These are phyloP conservation scores for Cryptosporidium andersoni DNA, from an alignment of 169 alveolate species.

Conservation along the genomic window DNA sequence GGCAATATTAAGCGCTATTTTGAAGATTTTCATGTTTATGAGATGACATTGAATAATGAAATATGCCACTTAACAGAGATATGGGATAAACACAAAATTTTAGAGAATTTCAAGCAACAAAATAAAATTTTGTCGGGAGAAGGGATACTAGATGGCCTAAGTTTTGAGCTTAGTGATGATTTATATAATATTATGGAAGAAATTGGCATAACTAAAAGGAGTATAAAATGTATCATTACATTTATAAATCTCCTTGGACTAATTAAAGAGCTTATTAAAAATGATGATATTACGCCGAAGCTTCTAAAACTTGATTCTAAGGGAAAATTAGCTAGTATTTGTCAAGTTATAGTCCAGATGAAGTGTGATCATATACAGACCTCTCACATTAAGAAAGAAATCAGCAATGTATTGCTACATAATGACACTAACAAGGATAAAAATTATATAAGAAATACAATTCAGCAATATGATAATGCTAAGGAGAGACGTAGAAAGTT, in stretches of 20 bases:
- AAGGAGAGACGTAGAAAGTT: conserved; percentile 75
- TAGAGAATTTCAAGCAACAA: conserved; percentile 25
- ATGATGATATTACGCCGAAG: neutral
- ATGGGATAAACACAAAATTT: conserved; percentile 68
- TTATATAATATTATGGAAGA: neutral
- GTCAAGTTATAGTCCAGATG: conserved; percentile 11
- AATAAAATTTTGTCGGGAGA: conserved; percentile 48
- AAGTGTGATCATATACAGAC: neutral
- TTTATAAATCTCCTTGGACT: conserved; percentile 34
- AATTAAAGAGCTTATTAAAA: conserved; percentile 35
- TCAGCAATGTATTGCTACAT: neutral
- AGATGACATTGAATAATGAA: conserved; percentile 70
- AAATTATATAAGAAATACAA: neutral
- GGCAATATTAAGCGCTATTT: conserved; percentile 74
- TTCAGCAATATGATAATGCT: neutral
- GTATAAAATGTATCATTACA: conserved; percentile 8
- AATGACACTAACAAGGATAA: neutral
- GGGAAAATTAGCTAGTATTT: conserved; percentile 13
- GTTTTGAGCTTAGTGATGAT: conserved; percentile 4
- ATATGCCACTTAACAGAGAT: conserved; percentile 66
- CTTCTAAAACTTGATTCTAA: conserved; percentile 30
- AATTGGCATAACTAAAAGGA: conserved; percentile 2
- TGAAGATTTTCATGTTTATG: conserved; percentile 79
- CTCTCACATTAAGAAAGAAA: neutral
- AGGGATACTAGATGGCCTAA: neutral